Conservation (phyloP, 164 flowering plant genomes). For the Kalanchoe fedtschenkoi region DNA sequence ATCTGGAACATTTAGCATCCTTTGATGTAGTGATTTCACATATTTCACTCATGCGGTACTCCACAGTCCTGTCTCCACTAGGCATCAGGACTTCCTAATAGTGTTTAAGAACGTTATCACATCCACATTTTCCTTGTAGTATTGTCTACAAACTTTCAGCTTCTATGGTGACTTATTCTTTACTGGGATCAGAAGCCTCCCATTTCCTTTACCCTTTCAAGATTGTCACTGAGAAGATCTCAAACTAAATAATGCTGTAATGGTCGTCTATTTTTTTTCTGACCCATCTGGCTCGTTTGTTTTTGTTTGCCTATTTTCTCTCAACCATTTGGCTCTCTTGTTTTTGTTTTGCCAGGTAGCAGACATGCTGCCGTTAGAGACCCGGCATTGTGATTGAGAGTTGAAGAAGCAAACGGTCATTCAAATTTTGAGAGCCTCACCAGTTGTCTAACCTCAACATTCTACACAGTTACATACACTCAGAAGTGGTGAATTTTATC, state of each 20-base stretch:
- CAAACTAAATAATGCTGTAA: not conserved
- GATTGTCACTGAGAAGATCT: no score
- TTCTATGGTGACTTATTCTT: no score
- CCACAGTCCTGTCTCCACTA: not conserved
- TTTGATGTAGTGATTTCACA: no score
- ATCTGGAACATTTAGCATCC: not conserved
- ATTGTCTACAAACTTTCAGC: not conserved
- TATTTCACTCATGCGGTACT: not conserved
- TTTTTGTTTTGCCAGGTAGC: not conserved
- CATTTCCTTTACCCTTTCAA: no score
- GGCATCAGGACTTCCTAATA: not conserved
- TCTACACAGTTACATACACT: not conserved
- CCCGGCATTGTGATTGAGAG: conserved; percentile 1
- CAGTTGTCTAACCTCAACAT: not conserved
- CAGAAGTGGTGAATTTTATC: no score
- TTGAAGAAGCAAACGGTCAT: not conserved
- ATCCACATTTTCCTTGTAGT: not conserved
- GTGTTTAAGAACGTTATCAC: no score
- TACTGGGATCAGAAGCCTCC: no score
- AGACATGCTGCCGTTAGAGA: not conserved
- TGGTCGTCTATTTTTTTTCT: not conserved
- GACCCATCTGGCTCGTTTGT: no score
- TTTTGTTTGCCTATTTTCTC: not conserved
- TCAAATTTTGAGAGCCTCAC: not conserved
- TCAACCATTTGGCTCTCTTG: not conserved